A percentile compares a stretch with the other conserved stretches of the same genome.
These are phyloP conservation scores for Themeda triandra DNA, from an alignment of 176 grass and related monocot genomes.

Conservation along the genomic window DNA sequence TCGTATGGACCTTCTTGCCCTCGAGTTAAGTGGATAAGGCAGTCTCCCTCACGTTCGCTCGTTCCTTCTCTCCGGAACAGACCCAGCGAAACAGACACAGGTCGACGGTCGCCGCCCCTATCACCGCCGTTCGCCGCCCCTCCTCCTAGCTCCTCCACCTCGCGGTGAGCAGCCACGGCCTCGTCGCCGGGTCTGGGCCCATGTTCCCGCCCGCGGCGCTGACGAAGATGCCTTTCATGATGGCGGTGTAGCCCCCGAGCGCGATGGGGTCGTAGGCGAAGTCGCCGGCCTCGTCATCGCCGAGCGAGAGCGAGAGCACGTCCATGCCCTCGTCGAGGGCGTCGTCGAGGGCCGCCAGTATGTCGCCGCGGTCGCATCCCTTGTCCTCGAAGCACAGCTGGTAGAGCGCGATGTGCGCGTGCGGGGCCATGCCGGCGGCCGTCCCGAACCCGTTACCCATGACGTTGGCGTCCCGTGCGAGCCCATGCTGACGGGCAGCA, in stretches of 20 bases:
- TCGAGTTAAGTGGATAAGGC: too few relatives aligned
- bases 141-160: too few relatives aligned
- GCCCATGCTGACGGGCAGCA: conserved; percentile 22
- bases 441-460: conserved; percentile 42
- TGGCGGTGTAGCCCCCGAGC: conserved; percentile 43
- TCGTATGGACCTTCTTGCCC: too few relatives aligned
- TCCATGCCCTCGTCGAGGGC: conserved; percentile 73
- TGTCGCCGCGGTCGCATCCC: conserved; percentile 50
- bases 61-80: too few relatives aligned
- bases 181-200: conserved; percentile 44
- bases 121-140: too few relatives aligned
- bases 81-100: too few relatives aligned
- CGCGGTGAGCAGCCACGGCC: conserved; percentile 90
- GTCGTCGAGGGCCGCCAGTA: conserved; percentile 68
- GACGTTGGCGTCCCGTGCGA: conserved; percentile 48
- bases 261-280: conserved; percentile 55
- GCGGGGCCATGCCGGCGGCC: conserved; percentile 61
- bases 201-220: conserved; percentile 54
- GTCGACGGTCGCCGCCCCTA: too few relatives aligned
- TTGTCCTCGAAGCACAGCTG: conserved; percentile 45
- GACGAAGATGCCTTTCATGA: conserved; percentile 64
- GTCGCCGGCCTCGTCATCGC: too few relatives aligned
- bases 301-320: conserved; percentile 84
- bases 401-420: conserved; percentile 72
- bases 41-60: too few relatives aligned